Evolutionary conservation across 352 stramenopile genomes (phyloP), one percentile per base, ranked within the genome.

Genomic region (Elongisporangium undulatum): DNA sequence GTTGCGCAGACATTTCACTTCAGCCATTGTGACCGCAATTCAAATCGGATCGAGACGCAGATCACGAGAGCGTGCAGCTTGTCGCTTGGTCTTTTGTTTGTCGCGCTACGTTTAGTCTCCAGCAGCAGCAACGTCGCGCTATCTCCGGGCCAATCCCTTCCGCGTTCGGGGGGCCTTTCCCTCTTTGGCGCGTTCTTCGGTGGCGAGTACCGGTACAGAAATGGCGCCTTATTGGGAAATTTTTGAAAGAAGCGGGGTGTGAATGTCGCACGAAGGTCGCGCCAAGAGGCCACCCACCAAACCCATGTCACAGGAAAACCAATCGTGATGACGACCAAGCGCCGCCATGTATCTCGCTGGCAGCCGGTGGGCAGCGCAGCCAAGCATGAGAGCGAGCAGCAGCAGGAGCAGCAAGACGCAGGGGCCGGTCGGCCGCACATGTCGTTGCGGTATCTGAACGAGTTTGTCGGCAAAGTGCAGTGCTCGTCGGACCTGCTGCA

Each of bases 1-100:
- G 67, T 87, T 94, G 59, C 87, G 85, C 41, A 94, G 71, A 53
- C 87, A 95, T 72, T 86, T 89, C 45, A 91, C 72, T 50, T 85
- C 81, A 29, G 69, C 75, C 83, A 92, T 92, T n/a, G 29, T 63
- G 49, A 50, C 54, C 49, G 19, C 20, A 61, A 2, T 16, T 53
- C 23, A 21, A n/a, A 51, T 15, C 17, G 15, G 21, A 24, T 9
- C 53, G 21, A 45, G 34, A 45, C 10, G 34, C 34, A 12, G 17
- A 45, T 45, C 34, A 45, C 34, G 34, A 17, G 34, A 45, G 34
- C 34, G 34, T 17, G 34, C 17, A 45, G 34, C 10, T 1, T 45
- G 34, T 45, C 34, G 34, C 16, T 16, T 4, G 34, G 34, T 45
- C 3, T 45, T 12, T 45, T 45, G 34, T 9, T 45, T 4, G 34